Base-by-base conservation (phyloP, 495 filamentous ascomycete species). In the Aspergillus asperescens region DNA sequence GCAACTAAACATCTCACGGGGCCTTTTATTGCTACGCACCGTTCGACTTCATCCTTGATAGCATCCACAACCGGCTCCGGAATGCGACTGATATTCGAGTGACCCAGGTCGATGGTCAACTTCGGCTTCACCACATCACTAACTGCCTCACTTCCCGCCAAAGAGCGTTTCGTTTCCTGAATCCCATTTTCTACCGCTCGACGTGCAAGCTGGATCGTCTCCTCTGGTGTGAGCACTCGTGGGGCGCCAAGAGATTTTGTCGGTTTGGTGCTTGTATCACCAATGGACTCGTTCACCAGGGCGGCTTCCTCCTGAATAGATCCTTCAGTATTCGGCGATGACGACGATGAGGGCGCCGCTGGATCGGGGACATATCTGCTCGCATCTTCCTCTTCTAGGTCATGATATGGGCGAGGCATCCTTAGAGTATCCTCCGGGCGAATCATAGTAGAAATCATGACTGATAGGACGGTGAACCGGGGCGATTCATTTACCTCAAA, bases 31-130 rank as follows among this genome's bases (percentile, higher is more conserved):
- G 58, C 48, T 44, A 52, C 79, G 54, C 73, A 95, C 92, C 92
- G 77, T 74, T 95, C 91, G 43, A 96, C 80, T 64, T 95, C 88
- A 66, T 92, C 82, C 70, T 90, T 94, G 48, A 98, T 90, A 57
- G 95, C 81, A 64, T 93, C 89, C 27, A 96, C 83, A 47, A 96
- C 88, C 55, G 92, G 87, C 37, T 91, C 87, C 1, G 92, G 91
- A 60, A 98, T 80, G 52, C 74, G 80, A 40, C 79, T 77, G 34
- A 98, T 91, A 56, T 83, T 81, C 53, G 85, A 87, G 65, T 91
- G 84, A 55, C 88, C 89, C 62, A 98, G 72, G 65, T 96, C 89
- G 60, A 98, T 85, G 12, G 91, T 96, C 55, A 95, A 75, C 31
- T 90, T 89, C 16, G 77, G 81, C 67, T 88, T 86, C 47, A 88